These are phyloP conservation scores for Scheffersomyces lignosus DNA, from an alignment of 805 yeast genomes.

Conservation along the genomic window DNA sequence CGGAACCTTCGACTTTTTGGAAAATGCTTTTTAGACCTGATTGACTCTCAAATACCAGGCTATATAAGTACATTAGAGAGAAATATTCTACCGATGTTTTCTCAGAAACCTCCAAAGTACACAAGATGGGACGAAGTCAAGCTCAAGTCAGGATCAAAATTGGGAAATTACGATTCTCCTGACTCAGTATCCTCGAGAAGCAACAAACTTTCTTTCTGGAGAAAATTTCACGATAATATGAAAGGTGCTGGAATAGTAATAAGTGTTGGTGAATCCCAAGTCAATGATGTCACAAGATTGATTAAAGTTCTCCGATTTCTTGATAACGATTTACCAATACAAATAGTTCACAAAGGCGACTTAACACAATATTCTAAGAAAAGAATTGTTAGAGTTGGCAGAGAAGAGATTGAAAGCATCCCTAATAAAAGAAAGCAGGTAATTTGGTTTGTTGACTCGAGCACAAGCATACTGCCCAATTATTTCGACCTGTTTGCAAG, in stretches of 20 bases:
- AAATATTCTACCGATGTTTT: background rate
- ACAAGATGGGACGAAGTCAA: background rate
- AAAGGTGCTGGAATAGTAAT: background rate
- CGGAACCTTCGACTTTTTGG: background rate
- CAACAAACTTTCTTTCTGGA: background rate
- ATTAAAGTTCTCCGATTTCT: conserved; percentile 6
- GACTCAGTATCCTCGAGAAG: background rate
- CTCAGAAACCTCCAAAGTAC: background rate
- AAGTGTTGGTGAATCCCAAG: background rate
- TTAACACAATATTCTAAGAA: background rate
- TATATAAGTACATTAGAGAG: background rate
- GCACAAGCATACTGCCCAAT: background rate
- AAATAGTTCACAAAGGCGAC: conserved; percentile 8
- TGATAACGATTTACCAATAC: conserved; percentile 10
- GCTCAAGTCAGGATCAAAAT: background rate
- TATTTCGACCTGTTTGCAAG: background rate
- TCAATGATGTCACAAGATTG: conserved; percentile 1
- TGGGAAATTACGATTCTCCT: too few relatives aligned
- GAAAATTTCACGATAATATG: background rate
- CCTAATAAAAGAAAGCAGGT: conserved; percentile 1
- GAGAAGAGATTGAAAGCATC: background rate
- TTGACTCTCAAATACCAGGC: background rate
- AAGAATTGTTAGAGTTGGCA: background rate
- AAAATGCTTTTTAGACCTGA: background rate
- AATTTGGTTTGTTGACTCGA: conserved; percentile 3